phyloP scores from a whole-genome alignment of 2,329 filamentous ascomycete species.

The Amphichorda felina region DNA sequence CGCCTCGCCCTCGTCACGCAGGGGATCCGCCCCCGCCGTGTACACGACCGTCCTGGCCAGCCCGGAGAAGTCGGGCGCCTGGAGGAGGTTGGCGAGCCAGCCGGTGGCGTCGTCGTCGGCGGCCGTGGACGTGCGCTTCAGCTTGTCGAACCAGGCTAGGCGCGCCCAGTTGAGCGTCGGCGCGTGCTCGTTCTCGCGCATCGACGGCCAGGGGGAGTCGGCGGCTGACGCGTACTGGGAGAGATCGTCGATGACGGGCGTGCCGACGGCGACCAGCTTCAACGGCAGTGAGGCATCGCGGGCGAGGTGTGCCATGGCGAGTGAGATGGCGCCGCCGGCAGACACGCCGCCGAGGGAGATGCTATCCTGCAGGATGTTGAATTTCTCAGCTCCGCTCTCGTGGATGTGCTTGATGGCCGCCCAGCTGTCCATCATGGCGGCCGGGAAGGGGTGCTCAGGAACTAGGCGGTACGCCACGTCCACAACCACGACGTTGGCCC shows the following conservation, averaged over 20 bases:
- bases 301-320: slow-evolving; percentile 25
- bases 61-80: slow-evolving; percentile 18
- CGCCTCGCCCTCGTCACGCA: slow-evolving; percentile 36
- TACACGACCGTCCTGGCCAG: slow-evolving; percentile 26
- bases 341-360: slow-evolving; percentile 33
- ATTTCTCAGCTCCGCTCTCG: slow-evolving; percentile 17
- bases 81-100: slow-evolving; percentile 19
- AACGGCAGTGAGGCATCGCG: slow-evolving; percentile 24
- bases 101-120: slow-evolving; percentile 6
- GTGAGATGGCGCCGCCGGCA: slow-evolving; percentile 27
- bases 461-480: slow-evolving; percentile 40
- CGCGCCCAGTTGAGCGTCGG: slow-evolving; percentile 30
- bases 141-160: slow-evolving; percentile 25
- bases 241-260: slow-evolving; percentile 26
- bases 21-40: slow-evolving; percentile 29
- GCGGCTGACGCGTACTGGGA: slow-evolving; percentile 19
- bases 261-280: slow-evolving; percentile 23
- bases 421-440: slow-evolving; percentile 34
- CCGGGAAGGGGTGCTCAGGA: slow-evolving; percentile 36
- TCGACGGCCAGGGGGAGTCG: slow-evolving; percentile 26
- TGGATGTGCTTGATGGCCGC: slow-evolving; percentile 28
- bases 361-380: slow-evolving; percentile 22
- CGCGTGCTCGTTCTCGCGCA: slow-evolving; percentile 27
- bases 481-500: slow-evolving; percentile 31
- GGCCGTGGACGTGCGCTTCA: slow-evolving; percentile 15